Evolutionary conservation across 2,329 filamentous ascomycete species (phyloP).

Genomic region (Botrytis fabae): DNA sequence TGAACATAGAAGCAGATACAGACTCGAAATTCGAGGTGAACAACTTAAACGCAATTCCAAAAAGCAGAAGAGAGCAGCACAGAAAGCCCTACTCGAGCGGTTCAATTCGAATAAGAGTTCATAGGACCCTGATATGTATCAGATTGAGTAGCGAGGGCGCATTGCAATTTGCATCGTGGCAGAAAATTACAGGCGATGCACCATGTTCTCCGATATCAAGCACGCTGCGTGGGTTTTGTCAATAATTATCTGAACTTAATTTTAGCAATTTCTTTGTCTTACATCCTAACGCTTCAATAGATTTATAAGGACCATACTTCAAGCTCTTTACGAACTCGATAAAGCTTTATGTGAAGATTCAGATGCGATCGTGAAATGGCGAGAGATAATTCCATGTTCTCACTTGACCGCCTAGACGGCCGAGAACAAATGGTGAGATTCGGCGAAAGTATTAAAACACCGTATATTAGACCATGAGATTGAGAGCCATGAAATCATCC

Average conservation of each 20-base stretch:
- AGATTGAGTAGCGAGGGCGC: background rate
- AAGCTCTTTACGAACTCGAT: slow-evolving; percentile 6
- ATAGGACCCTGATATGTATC: slow-evolving; percentile 1
- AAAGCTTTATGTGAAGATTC: background rate
- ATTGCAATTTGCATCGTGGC: background rate
- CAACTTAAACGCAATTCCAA: background rate
- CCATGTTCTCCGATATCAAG: background rate
- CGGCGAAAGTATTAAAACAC: background rate
- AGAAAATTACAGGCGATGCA: background rate
- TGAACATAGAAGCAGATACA: background rate
- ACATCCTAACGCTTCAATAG: background rate
- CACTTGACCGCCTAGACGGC: background rate
- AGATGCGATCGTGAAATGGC: background rate
- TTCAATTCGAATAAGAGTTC: slow-evolving; percentile 1
- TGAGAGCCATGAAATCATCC: background rate
- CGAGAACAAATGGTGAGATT: background rate
- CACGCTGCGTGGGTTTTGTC: too few relatives aligned
- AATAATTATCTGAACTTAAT: too few relatives aligned
- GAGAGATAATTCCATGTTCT: background rate
- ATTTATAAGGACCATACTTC: background rate
- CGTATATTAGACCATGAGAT: background rate
- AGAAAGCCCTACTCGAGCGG: background rate
- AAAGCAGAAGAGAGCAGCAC: background rate
- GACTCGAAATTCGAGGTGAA: background rate
- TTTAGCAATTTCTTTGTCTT: background rate